Base-by-base conservation (phyloP, 2,329 filamentous ascomycete species). In the Macrophomina phaseolina region DNA sequence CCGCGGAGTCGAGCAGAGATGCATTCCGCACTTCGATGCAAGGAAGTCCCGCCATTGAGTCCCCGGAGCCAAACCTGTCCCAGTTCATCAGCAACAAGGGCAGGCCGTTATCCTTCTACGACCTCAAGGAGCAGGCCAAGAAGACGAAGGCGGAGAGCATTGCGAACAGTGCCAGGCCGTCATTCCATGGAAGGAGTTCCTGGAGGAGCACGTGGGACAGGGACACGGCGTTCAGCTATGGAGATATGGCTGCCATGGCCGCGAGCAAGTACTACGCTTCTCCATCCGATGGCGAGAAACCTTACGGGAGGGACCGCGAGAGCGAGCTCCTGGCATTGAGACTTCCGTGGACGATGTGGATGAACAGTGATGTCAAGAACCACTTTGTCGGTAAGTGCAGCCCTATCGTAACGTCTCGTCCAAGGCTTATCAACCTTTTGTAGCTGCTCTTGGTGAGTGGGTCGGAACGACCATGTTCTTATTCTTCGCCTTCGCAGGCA, bases 321-420 rank as follows among this genome's bases (percentile, higher is more conserved):
- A 60, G 46, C 18, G 65, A 67, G 38, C 46, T 67, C 2, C 28
- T 67, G 36, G 55, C 65, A 7, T 8, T 76, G 68, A 73, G 76
- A 46, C 69, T 77, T 38, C 73, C 75, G 11, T 78, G 76, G 76
- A 75, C 70, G 18, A 75, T 77, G 69, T 79, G 75, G 75, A 76
- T 75, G 76, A 76, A 76, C 51, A 75, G 71, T 5, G 73, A 74
- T 49, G 73, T 74, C 5, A 78, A 78, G 71, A 78, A 78, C 65
- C 76, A 67, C 42, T 63, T 67, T 46, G 65, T 67, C 12, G 42
- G 58, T 49, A 40, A n/a, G 42, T 14, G 1, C 11, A 8, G 11
- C 11, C 36, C 36, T 12, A 38, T 23, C 1, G 23, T 23, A 23
- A 23, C 23, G 23, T 23, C 23, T 23, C 23, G 23, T 28, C 30